Evolutionary conservation across 768 basidiomycete species (phyloP).

Genomic region (Kwoniella botswanensis): DNA sequence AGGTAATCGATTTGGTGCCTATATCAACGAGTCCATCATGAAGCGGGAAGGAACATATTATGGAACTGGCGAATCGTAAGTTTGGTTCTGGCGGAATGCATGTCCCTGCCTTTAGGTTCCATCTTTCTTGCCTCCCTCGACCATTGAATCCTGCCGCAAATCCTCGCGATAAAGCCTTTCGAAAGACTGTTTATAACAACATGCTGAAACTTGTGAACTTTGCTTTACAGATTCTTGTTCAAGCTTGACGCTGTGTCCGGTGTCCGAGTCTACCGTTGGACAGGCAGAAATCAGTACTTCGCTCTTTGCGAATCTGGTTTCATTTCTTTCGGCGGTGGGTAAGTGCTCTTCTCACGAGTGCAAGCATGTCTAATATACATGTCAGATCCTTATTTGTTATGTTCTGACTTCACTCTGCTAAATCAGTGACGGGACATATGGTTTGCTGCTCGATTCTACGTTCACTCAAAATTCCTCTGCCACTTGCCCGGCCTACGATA

Average conservation of each 20-base stretch:
- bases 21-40: conserved; percentile 74
- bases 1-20: conserved; percentile 77
- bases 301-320: conserved; percentile 79
- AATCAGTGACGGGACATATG: conserved; percentile 79
- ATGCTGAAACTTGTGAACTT: not conserved
- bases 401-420: not conserved
- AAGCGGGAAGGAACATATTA: conserved; percentile 72
- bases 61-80: conserved; percentile 85
- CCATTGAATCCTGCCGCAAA: not conserved
- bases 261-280: conserved; percentile 59
- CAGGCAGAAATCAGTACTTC: conserved; percentile 87
- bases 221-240: conserved; percentile 38
- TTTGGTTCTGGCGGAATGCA: not conserved
- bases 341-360: conserved; percentile 52
- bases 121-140: not conserved
- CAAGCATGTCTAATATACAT: not conserved
- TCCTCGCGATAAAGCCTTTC: no score
- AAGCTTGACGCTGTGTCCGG: conserved; percentile 22
- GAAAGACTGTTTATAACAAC: not conserved
- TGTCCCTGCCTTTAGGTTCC: not conserved
- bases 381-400: not conserved
- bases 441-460: conserved; percentile 81
- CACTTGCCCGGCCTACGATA: conserved; percentile 81
- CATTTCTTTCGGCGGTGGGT: conserved; percentile 93
- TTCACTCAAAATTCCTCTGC: conserved; percentile 84